Conservation (phyloP, 352 stramenopile species). For the Globisporangium polare region DNA sequence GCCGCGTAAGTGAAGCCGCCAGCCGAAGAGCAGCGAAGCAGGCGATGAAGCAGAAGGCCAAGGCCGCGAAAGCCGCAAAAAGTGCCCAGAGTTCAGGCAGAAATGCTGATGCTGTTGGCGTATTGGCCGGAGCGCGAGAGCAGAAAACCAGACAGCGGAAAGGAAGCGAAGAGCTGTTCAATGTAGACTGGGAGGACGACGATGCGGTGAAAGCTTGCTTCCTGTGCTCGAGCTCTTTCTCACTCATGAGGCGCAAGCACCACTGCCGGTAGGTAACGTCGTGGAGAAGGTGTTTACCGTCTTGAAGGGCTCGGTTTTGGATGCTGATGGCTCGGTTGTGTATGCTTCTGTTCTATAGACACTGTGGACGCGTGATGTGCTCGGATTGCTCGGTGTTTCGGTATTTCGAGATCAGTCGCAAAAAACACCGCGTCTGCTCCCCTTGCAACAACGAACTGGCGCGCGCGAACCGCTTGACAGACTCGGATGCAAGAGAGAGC, state of each 20-base stretch:
- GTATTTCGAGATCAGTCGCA: constrained; percentile 50
- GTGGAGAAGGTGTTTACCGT: neutral
- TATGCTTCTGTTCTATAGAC: constrained; percentile 13
- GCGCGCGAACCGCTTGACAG: constrained; percentile 4
- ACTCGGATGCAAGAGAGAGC: constrained; percentile 4
- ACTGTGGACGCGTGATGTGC: constrained; percentile 72
- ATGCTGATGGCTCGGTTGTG: neutral
- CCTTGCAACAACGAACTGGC: constrained; percentile 33
- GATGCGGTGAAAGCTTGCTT: constrained; percentile 35
- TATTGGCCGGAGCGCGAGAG: neutral
- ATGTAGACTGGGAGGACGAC: constrained; percentile 62
- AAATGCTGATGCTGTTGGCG: constrained; percentile 15
- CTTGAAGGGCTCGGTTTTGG: too few species aligned
- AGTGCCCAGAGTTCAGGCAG: constrained; percentile 13
- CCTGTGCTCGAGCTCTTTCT: constrained; percentile 58
- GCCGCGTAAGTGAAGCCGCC: neutral
- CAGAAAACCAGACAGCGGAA: constrained; percentile 30
- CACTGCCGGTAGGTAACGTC: constrained; percentile 50
- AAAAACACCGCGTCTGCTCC: constrained; percentile 64
- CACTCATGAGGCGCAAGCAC: constrained; percentile 66
- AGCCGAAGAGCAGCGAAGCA: neutral
- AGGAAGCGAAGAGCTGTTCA: constrained; percentile 58
- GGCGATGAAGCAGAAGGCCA: neutral
- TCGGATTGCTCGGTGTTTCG: constrained; percentile 69
- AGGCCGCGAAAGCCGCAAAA: neutral